Percentiles rank a stretch among this genome's conserved stretches.
phyloP scores from a whole-genome alignment of 257 asterid genomes.

The Euphrasia confusa region DNA sequence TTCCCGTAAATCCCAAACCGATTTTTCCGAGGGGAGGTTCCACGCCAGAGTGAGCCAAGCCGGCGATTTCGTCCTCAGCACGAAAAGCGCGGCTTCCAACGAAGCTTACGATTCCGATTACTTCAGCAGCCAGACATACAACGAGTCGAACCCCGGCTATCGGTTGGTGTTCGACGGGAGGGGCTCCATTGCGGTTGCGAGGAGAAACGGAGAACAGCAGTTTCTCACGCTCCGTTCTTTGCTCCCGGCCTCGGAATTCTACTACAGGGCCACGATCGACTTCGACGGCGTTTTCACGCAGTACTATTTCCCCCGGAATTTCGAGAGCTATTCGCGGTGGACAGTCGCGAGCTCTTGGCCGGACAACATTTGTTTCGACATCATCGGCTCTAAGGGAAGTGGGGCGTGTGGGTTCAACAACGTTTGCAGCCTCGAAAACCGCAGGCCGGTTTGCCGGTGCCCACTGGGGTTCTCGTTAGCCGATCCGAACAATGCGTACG shows the following conservation, averaged over 20 bases:
- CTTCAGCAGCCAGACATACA: constrained; percentile 21
- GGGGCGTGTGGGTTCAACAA: constrained; percentile 67
- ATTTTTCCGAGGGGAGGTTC: constrained; percentile 44
- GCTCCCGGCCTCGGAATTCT: constrained; percentile 24
- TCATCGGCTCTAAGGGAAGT: constrained; percentile 26
- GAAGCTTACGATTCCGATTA: constrained; percentile 30
- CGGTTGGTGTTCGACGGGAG: constrained; percentile 30
- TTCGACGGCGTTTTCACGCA: constrained; percentile 45
- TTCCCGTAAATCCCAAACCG: constrained; percentile 26
- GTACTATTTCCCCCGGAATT: constrained; percentile 38
- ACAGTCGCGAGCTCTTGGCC: constrained; percentile 26
- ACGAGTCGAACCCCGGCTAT: constrained; percentile 28
- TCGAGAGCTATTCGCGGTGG: constrained; percentile 28
- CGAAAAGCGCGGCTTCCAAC: constrained; percentile 31
- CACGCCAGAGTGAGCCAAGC: constrained; percentile 25
- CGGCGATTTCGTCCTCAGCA: constrained; percentile 41
- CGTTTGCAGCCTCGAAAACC: constrained; percentile 31
- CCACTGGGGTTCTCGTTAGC: constrained; percentile 37
- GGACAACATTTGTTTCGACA: constrained; percentile 27
- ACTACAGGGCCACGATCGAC: constrained; percentile 37
- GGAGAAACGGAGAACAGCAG: constrained; percentile 26
- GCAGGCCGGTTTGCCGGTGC: constrained; percentile 46
- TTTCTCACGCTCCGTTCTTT: constrained; percentile 10
- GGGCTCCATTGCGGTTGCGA: constrained; percentile 28
- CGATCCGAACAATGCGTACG: constrained; percentile 35